Evolutionary conservation across 2,329 filamentous ascomycete genomes (phyloP).

Genomic region (Fusarium verrucosum): DNA sequence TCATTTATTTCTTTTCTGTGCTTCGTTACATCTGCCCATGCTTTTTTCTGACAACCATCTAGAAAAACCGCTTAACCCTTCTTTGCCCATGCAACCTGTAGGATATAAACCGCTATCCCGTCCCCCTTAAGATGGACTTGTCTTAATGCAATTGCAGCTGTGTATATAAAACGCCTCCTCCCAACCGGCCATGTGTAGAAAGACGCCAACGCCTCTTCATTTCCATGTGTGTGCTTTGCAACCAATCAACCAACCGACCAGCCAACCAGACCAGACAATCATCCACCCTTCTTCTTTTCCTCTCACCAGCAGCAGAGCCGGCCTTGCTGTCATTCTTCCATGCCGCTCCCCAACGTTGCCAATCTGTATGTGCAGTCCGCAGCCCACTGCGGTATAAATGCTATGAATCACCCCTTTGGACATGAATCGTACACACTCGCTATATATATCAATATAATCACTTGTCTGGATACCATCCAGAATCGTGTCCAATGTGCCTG

Average conservation of each 20-base stretch:
- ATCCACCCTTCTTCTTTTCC: background rate
- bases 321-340: constrained; percentile 31
- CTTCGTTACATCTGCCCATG: constrained; percentile 45
- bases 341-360: constrained; percentile 26
- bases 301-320: constrained; percentile 16
- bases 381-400: constrained; percentile 34
- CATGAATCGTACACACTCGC: constrained; percentile 43
- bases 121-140: constrained; percentile 37
- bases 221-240: constrained; percentile 36
- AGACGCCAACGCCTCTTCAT: constrained; percentile 44
- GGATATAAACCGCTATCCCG: constrained; percentile 39
- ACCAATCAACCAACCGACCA: constrained; percentile 13
- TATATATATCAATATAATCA: constrained; percentile 30
- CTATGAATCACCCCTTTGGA: constrained; percentile 25
- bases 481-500: constrained; percentile 40
- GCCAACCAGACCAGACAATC: background rate
- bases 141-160: constrained; percentile 42
- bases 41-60: constrained; percentile 44
- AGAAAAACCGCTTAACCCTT: constrained; percentile 41
- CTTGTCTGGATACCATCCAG: constrained; percentile 37
- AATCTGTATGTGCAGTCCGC: constrained; percentile 37
- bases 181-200: constrained; percentile 42
- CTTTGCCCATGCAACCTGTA: constrained; percentile 41
- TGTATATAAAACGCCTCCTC: constrained; percentile 45
- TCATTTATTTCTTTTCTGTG: constrained; percentile 44